These are phyloP conservation scores for Fusarium tjaetaba DNA, from an alignment of 2,329 filamentous ascomycete species.

Conservation along the genomic window DNA sequence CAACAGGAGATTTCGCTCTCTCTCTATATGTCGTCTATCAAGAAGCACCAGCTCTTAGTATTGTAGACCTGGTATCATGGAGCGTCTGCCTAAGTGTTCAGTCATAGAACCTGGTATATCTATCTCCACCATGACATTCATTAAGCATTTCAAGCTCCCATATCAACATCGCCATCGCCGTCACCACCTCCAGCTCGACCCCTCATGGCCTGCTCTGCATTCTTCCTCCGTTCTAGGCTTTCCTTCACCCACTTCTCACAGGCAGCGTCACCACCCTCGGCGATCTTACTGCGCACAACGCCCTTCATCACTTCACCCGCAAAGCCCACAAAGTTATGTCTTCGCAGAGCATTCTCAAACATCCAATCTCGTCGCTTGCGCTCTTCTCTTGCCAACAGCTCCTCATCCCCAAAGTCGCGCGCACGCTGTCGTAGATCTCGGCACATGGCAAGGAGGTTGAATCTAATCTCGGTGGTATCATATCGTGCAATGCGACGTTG, in stretches of 20 bases:
- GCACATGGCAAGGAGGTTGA: slow-evolving; percentile 95
- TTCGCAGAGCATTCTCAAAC: slow-evolving; percentile 91
- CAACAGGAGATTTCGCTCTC: not conserved
- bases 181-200: slow-evolving; percentile 47
- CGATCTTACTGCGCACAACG: slow-evolving; percentile 79
- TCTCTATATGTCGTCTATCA: not conserved
- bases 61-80: slow-evolving; percentile 14
- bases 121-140: not conserved
- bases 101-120: slow-evolving; percentile 16
- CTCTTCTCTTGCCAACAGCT: slow-evolving; percentile 82
- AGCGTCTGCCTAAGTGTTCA: not conserved
- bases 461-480: slow-evolving; percentile 86
- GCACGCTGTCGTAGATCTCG: slow-evolving; percentile 82
- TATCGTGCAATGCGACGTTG: slow-evolving; percentile 86
- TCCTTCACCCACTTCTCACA: slow-evolving; percentile 81
- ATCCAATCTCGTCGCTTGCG: slow-evolving; percentile 86
- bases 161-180: slow-evolving; percentile 54
- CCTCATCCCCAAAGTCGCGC: slow-evolving; percentile 82
- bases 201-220: slow-evolving; percentile 49
- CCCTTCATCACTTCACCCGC: slow-evolving; percentile 89
- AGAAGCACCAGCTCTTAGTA: not conserved
- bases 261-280: slow-evolving; percentile 68
- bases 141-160: slow-evolving; percentile 46
- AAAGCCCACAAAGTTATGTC: slow-evolving; percentile 97
- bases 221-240: slow-evolving; percentile 65